These are phyloP conservation scores for Sporobolomyces pararoseus DNA, from an alignment of 768 basidiomycete species.

Conservation along the genomic window DNA sequence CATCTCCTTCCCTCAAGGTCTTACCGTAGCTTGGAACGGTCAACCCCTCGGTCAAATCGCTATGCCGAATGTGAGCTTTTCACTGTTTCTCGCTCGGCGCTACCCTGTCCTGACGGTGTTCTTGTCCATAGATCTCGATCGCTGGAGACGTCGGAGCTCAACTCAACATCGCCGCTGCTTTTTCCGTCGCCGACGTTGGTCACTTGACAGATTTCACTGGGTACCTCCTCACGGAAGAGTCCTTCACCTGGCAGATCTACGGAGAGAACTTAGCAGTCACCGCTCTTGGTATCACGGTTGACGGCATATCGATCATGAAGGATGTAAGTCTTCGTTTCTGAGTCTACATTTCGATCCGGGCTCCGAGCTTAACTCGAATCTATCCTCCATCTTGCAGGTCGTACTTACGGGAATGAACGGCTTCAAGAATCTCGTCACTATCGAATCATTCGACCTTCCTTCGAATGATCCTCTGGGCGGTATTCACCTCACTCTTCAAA, in stretches of 20 bases:
- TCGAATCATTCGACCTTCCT: conserved; percentile 67
- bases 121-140: conserved; percentile 18
- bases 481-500: conserved; percentile 63
- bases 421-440: conserved; percentile 61
- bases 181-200: conserved; percentile 59
- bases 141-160: conserved; percentile 61
- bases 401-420: conserved; percentile 69
- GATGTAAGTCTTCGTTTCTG: conserved; percentile 30
- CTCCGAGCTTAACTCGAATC: too few species aligned
- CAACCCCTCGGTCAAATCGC: conserved; percentile 60
- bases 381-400: conserved; percentile 47
- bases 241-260: conserved; percentile 67
- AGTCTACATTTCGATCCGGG: not conserved
- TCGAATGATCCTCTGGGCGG: conserved; percentile 68
- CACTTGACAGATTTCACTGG: conserved; percentile 57
- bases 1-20: conserved; percentile 63
- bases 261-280: conserved; percentile 63
- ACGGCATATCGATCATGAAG: conserved; percentile 57
- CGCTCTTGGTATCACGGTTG: conserved; percentile 55
- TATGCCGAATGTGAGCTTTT: conserved; percentile 56
- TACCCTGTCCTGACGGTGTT: not conserved
- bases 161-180: conserved; percentile 58
- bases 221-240: conserved; percentile 60
- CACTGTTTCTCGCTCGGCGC: conserved; percentile 50
- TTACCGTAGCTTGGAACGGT: conserved; percentile 62